Evolutionary conservation across 2,329 filamentous ascomycete genomes (phyloP).

Genomic region (Paraconiothyrium sp.): DNA sequence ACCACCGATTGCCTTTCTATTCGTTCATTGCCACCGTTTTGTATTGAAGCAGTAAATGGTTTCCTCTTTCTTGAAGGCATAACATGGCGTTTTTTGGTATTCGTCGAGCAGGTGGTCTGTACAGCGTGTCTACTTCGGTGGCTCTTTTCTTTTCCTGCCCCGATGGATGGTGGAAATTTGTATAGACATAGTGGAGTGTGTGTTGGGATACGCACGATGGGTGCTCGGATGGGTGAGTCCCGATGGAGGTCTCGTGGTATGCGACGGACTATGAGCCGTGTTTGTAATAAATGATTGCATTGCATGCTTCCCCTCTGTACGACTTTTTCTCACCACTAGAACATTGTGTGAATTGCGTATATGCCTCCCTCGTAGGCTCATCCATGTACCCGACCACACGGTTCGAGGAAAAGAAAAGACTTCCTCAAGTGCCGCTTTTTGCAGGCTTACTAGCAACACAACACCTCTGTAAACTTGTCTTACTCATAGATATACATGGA

Average conservation of each 20-base stretch:
- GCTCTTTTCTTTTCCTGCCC: background rate
- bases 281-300: conserved; percentile 9
- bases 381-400: no score
- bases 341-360: background rate
- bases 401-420: no score
- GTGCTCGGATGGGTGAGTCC: background rate
- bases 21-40: conserved; percentile 11
- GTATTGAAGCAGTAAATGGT: background rate
- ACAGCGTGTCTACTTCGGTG: conserved; percentile 3
- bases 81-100: conserved; percentile 1
- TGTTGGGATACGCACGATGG: background rate
- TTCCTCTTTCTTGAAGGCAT: background rate
- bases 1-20: background rate
- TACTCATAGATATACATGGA: no score
- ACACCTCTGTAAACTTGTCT: no score
- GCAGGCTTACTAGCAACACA: no score
- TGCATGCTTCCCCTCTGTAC: background rate
- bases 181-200: background rate
- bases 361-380: background rate
- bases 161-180: background rate
- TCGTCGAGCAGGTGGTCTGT: background rate
- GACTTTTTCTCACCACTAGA: background rate
- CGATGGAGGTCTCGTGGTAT: background rate
- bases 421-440: no score
- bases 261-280: conserved; percentile 5